These are phyloP conservation scores for Eucalyptus microcorys DNA, from an alignment of 345 rosid genomes.

Conservation along the genomic window DNA sequence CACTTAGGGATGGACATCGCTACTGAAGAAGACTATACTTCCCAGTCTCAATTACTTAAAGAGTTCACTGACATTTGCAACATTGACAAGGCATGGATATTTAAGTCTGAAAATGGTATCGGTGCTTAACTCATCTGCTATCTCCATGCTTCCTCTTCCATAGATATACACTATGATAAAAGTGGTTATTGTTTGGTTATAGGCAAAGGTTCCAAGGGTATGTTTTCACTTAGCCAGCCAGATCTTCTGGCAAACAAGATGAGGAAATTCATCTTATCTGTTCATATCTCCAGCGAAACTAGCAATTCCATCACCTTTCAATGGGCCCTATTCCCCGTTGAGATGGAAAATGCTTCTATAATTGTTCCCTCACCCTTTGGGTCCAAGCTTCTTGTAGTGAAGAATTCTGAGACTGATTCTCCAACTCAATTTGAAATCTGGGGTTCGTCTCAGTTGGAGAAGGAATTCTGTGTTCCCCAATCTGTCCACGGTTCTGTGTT, in stretches of 20 bases:
- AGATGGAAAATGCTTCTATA: slow-evolving; percentile 61
- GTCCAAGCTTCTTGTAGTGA: slow-evolving; percentile 58
- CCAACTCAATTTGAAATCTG: slow-evolving; percentile 81
- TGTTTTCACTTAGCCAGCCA: slow-evolving; percentile 75
- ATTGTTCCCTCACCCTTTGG: slow-evolving; percentile 83
- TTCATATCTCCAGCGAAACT: slow-evolving; percentile 34
- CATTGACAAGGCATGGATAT: slow-evolving; percentile 81
- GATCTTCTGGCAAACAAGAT: slow-evolving; percentile 71
- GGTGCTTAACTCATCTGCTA: neutral
- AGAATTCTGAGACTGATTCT: slow-evolving; percentile 74
- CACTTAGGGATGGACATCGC: slow-evolving; percentile 35
- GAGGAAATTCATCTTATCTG: slow-evolving; percentile 45
- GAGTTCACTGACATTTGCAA: slow-evolving; percentile 50
- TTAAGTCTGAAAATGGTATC: slow-evolving; percentile 41
- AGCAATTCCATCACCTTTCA: slow-evolving; percentile 27
- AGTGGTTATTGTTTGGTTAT: neutral
- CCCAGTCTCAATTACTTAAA: slow-evolving; percentile 59
- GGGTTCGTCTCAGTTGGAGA: slow-evolving; percentile 65
- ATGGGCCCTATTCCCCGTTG: slow-evolving; percentile 83
- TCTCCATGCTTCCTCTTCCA: neutral
- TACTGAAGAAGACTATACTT: slow-evolving; percentile 54
- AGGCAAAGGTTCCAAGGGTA: slow-evolving; percentile 48
- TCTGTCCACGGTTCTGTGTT: slow-evolving; percentile 79
- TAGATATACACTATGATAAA: neutral
- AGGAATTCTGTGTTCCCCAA: slow-evolving; percentile 66